These are phyloP conservation scores for Neurospora tetrasperma DNA, from an alignment of 495 filamentous ascomycete genomes.

Conservation along the genomic window DNA sequence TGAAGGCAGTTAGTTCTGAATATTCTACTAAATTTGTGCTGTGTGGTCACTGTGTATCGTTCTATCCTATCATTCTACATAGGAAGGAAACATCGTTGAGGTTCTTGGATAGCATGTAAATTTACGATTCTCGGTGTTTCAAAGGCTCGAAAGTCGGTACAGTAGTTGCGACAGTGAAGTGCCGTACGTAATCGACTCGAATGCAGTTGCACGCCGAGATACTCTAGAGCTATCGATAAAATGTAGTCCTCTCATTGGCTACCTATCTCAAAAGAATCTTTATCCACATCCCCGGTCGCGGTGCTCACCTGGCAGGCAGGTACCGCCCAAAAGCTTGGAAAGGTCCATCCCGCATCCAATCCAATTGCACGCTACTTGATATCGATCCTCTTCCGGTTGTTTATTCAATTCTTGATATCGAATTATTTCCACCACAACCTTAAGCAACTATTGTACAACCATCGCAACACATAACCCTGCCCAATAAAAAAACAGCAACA, in stretches of 20 bases:
- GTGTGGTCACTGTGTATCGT: neutral
- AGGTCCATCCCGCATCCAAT: neutral
- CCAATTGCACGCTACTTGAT: neutral
- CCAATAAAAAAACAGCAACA: constrained; percentile 9
- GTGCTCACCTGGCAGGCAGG: neutral
- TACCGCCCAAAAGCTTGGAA: constrained; percentile 1
- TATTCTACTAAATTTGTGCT: neutral
- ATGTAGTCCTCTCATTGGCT: constrained; percentile 9
- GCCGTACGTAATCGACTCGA: neutral
- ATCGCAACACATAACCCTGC: neutral
- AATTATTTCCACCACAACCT: neutral
- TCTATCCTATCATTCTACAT: neutral
- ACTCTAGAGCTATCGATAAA: neutral
- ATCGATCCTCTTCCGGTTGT: neutral
- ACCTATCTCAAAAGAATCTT: constrained; percentile 6
- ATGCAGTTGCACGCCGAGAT: neutral
- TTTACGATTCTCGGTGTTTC: neutral
- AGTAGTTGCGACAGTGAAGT: neutral
- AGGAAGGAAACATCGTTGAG: neutral
- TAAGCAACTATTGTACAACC: neutral
- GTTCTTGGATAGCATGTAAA: neutral
- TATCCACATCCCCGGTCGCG: neutral
- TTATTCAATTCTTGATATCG: neutral
- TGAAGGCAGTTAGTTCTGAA: neutral
- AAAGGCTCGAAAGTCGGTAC: neutral